Base-by-base conservation (phyloP, 2,329 filamentous ascomycete genomes). In the Spiromastix sp. region DNA sequence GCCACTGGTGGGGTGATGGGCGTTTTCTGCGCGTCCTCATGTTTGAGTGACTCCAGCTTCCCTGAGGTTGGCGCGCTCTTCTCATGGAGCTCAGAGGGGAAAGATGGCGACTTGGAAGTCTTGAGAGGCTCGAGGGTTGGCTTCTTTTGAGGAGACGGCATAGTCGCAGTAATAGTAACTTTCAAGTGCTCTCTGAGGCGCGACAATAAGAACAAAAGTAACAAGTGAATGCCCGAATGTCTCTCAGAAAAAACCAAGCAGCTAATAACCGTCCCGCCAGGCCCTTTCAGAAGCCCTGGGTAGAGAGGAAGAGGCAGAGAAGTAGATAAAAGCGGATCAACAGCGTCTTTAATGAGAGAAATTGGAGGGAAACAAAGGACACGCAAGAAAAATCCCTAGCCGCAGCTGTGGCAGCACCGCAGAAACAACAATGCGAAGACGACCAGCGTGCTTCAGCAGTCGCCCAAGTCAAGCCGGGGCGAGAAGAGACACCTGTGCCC, bases 1-100 rank as follows among this genome's bases (percentile, higher is more conserved):
- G 89, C 87, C 15, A 74, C 70, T 3, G 89, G 89, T 34, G 89
- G 89, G 34, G 83, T 93, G 57, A 96, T 93, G 32, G 87, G 87
- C 4, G 87, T 95, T 63, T 78, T 81, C 39, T 77, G 61, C 29
- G 69, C 61, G 40, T 78, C 72, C 38, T 81, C 70, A 47, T 81
- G 72, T 59, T 87, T 89, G 67, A 87, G 74, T 48, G 72, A 70
- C 36, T 69, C 64, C 13, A 74, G 67, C 30, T 69, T 68, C 33
- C 64, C 66, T 32, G 77, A 44, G 19, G 48, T 48, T 18, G 49
- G 38, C 5, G 47, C 43, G 19, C 51, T 50, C 45, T 79, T 87
- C 46, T 72, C 74, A 30, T 79, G 50, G 59, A 81, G 56, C 44
- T 72, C 68, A 4, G 69, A 73, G 12, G 70, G 70, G 39, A 68